Percentiles rank a stretch among this genome's conserved stretches.
Evolutionary conservation across 148 eudicot genomes (phyloP).

Genomic region (Dianthus caryophyllus): DNA sequence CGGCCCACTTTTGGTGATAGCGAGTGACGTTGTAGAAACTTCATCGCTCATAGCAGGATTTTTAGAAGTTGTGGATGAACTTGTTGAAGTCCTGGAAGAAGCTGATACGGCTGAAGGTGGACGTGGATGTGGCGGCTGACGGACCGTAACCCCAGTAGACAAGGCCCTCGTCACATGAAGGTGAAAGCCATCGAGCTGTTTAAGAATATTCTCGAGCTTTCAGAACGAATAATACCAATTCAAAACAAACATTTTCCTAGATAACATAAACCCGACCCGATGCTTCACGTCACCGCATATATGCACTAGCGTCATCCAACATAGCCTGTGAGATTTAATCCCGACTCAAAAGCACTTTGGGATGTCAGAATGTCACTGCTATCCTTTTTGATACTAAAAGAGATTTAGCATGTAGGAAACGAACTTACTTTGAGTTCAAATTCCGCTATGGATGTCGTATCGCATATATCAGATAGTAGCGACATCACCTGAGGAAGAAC

Average conservation of each 20-base stretch:
- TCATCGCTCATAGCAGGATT: slow-evolving; percentile 48
- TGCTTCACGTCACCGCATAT: not conserved
- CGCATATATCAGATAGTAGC: slow-evolving; percentile 68
- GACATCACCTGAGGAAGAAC: slow-evolving; percentile 55
- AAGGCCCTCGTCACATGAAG: slow-evolving; percentile 62
- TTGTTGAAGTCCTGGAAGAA: slow-evolving; percentile 44
- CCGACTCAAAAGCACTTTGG: too few species aligned
- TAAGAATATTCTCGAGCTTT: slow-evolving; percentile 7
- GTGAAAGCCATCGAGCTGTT: slow-evolving; percentile 78
- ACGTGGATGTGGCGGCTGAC: slow-evolving; percentile 34
- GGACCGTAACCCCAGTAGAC: slow-evolving; percentile 31
- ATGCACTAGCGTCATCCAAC: too few species aligned
- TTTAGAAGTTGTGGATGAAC: slow-evolving; percentile 29
- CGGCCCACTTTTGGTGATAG: slow-evolving; percentile 44
- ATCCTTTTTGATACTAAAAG: not conserved
- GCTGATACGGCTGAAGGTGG: slow-evolving; percentile 39
- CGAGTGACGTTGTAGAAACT: slow-evolving; percentile 55
- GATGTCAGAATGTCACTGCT: not conserved
- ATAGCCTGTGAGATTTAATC: too few species aligned
- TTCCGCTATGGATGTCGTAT: slow-evolving; percentile 76
- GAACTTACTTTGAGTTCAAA: slow-evolving; percentile 77
- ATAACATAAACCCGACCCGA: not conserved
- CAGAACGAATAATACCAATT: slow-evolving; percentile 12
- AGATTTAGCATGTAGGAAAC: not conserved
- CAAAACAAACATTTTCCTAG: not conserved